These are phyloP conservation scores for Gremmenia infestans DNA, from an alignment of 2,329 filamentous ascomycete genomes.

Conservation along the genomic window DNA sequence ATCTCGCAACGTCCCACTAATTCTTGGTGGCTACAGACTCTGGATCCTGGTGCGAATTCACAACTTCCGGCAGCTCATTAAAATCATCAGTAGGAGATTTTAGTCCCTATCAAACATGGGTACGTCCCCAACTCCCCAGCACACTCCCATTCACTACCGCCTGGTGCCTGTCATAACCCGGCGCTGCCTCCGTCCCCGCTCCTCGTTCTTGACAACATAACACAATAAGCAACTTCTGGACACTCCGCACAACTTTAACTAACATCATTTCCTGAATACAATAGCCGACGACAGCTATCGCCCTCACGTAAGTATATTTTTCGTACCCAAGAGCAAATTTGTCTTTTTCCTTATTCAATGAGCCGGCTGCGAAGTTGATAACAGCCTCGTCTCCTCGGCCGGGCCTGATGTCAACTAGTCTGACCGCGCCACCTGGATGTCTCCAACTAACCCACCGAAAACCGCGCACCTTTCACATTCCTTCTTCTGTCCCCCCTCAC, in stretches of 20 bases:
- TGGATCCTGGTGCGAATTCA: conserved; percentile 13
- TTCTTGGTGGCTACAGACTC: conserved; percentile 13
- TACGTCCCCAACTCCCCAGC: conserved; percentile 9
- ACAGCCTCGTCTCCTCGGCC: conserved; percentile 7
- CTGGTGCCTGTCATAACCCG: not conserved
- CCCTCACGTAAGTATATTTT: conserved; percentile 7
- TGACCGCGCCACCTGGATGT: conserved; percentile 17
- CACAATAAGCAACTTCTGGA: not conserved
- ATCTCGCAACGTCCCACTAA: conserved; percentile 13
- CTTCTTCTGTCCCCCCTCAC: not conserved
- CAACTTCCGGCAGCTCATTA: conserved; percentile 12
- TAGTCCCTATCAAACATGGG: conserved; percentile 12
- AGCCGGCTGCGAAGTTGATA: not conserved
- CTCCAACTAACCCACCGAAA: conserved; percentile 2
- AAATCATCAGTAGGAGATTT: conserved; percentile 8
- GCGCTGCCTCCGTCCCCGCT: not conserved
- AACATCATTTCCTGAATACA: not conserved
- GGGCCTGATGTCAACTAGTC: conserved; percentile 3
- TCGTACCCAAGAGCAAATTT: not conserved
- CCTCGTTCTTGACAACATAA: conserved; percentile 1
- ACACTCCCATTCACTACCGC: conserved; percentile 9
- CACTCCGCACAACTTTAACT: conserved; percentile 1
- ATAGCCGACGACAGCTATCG: conserved; percentile 13
- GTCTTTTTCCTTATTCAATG: not conserved
- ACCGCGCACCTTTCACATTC: not conserved